These are phyloP conservation scores for Nemania diffusa DNA, from an alignment of 2,329 filamentous ascomycete species.

Conservation along the genomic window DNA sequence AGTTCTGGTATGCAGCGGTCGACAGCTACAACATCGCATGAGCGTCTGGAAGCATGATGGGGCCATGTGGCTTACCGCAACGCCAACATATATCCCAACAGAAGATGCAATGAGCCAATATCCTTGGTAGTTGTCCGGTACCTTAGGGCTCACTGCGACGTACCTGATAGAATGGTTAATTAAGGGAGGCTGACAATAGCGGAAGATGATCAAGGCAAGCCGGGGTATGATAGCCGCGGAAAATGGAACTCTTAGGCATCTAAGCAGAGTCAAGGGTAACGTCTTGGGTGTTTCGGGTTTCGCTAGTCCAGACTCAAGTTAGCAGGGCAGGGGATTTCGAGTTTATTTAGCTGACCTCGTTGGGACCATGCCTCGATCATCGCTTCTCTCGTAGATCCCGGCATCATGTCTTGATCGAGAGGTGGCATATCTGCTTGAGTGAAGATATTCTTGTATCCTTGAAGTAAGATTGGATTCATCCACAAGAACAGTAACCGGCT, in stretches of 20 bases:
- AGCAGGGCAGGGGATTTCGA: not conserved
- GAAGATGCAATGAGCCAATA: slow-evolving; percentile 48
- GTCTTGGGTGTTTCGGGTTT: slow-evolving; percentile 34
- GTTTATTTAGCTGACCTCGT: slow-evolving; percentile 41
- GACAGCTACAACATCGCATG: slow-evolving; percentile 46
- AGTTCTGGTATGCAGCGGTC: slow-evolving; percentile 48
- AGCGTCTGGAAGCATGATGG: no score
- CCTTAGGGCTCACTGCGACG: slow-evolving; percentile 30
- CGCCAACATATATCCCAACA: slow-evolving; percentile 50
- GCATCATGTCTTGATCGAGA: slow-evolving; percentile 40
- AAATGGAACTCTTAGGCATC: slow-evolving; percentile 46
- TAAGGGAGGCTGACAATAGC: slow-evolving; percentile 54
- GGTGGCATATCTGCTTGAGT: slow-evolving; percentile 41
- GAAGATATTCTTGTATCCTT: slow-evolving; percentile 47
- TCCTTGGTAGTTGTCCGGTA: slow-evolving; percentile 39
- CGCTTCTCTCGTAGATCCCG: slow-evolving; percentile 38
- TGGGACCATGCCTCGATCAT: slow-evolving; percentile 45
- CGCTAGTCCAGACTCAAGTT: not conserved
- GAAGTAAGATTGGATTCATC: slow-evolving; percentile 47
- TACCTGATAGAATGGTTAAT: slow-evolving; percentile 53
- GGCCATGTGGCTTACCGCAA: slow-evolving; percentile 49
- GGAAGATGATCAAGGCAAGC: slow-evolving; percentile 53
- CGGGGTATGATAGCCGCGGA: slow-evolving; percentile 49
- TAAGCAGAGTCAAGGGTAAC: slow-evolving; percentile 48
- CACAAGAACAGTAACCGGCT: slow-evolving; percentile 48